Evolutionary conservation across 1,284 basidiomycete species (phyloP).

Genomic region (Chalciporus sp.): DNA sequence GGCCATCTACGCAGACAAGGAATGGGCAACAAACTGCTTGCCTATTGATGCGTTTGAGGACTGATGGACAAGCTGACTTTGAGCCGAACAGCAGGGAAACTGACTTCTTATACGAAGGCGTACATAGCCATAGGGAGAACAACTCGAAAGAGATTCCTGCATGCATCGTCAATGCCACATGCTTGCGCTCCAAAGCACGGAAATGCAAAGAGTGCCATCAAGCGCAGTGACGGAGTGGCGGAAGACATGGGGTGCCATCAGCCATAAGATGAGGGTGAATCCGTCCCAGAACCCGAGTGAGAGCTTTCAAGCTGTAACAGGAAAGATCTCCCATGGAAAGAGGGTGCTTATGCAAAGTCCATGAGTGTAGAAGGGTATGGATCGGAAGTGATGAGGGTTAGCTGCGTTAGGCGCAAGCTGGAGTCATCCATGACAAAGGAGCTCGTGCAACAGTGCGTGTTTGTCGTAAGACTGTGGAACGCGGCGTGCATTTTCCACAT

Average conservation of each 20-base stretch:
- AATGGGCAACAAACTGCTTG: constrained; percentile 1
- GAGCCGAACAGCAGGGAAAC: not conserved
- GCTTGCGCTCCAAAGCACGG: constrained; percentile 15
- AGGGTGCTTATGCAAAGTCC: not conserved
- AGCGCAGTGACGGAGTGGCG: constrained; percentile 14
- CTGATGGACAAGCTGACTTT: constrained; percentile 11
- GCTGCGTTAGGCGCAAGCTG: constrained; percentile 1
- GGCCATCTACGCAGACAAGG: constrained; percentile 37
- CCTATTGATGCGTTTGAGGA: constrained; percentile 8
- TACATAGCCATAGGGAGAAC: constrained; percentile 6
- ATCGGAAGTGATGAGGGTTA: constrained; percentile 5
- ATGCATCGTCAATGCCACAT: constrained; percentile 6
- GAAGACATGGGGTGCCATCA: constrained; percentile 2
- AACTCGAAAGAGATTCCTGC: not conserved
- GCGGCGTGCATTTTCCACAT: constrained; percentile 24
- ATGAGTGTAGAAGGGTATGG: constrained; percentile 5
- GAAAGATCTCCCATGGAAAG: constrained; percentile 5
- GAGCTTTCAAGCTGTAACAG: not conserved
- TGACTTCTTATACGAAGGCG: constrained; percentile 26
- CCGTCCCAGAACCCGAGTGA: constrained; percentile 1
- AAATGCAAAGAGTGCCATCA: constrained; percentile 26
- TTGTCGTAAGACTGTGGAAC: constrained; percentile 11
- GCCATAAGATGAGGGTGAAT: constrained; percentile 16
- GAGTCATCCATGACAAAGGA: constrained; percentile 8
- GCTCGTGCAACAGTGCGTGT: constrained; percentile 6